Evolutionary conservation across 164 flowering plant genomes (phyloP).

Genomic region (Tinospora cordifolia): DNA sequence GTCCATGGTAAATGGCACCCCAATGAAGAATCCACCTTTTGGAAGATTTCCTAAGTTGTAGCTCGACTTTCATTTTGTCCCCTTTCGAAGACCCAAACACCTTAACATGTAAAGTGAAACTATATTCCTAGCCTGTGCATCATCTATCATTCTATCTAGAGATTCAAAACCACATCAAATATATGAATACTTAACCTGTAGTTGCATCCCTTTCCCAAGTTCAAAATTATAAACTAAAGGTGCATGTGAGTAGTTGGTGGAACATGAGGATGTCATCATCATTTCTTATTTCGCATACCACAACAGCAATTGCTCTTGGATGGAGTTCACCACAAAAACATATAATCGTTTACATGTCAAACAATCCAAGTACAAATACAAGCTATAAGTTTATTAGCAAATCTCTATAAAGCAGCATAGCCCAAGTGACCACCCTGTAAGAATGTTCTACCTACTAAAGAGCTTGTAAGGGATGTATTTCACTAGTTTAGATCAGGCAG

Average conservation of each 20-base stretch:
- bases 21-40: conserved; percentile 35
- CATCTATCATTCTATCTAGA: neutral
- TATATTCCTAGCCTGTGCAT: neutral
- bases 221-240: conserved; percentile 30
- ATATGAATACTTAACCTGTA: conserved; percentile 23
- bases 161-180: neutral
- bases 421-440: neutral
- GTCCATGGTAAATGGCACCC: conserved; percentile 36
- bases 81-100: conserved; percentile 28
- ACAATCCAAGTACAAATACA: conserved; percentile 1
- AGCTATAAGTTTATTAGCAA: neutral
- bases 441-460: no score
- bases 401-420: neutral
- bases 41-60: conserved; percentile 31
- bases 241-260: conserved; percentile 6
- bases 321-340: neutral
- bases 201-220: conserved; percentile 29
- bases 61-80: conserved; percentile 24
- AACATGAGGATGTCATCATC: conserved; percentile 16
- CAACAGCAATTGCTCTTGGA: neutral
- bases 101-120: conserved; percentile 19
- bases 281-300: conserved; percentile 7
- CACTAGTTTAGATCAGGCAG: neutral
- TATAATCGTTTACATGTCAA: neutral
- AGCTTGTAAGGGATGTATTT: neutral